Percentiles rank a stretch among this genome's conserved stretches.
Conservation (phyloP, 495 filamentous ascomycete species). For the Aspergillus affinis region DNA sequence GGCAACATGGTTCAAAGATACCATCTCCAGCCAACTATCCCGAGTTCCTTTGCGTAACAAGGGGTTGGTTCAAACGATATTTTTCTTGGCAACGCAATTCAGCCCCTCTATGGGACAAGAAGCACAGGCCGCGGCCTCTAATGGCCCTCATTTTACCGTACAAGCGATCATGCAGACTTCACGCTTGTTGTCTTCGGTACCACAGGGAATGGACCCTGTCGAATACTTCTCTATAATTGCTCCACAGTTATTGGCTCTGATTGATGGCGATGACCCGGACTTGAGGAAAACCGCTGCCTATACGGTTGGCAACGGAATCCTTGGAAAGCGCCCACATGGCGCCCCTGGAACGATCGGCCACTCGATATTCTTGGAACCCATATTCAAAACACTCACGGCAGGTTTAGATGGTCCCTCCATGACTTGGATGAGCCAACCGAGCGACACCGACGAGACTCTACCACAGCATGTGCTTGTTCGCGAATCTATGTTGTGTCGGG, state of each 20-base stretch:
- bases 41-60: conserved; percentile 61
- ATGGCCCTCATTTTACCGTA: conserved; percentile 65
- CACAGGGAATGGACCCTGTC: conserved; percentile 54
- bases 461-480: conserved; percentile 22
- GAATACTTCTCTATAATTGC: conserved; percentile 63
- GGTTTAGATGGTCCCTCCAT: conserved; percentile 30
- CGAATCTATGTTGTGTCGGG: conserved; percentile 28
- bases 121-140: conserved; percentile 32
- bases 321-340: conserved; percentile 65
- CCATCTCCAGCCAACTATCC: conserved; percentile 55
- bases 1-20: conserved; percentile 46
- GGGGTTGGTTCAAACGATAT: conserved; percentile 67
- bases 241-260: conserved; percentile 63
- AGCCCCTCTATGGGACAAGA: conserved; percentile 46
- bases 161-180: conserved; percentile 70
- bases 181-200: conserved; percentile 61
- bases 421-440: conserved; percentile 23
- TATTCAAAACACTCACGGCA: conserved; percentile 63
- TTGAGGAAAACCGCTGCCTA: conserved; percentile 66
- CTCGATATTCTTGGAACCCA: conserved; percentile 64
- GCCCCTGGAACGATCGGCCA: conserved; percentile 69
- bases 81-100: conserved; percentile 65
- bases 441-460: neutral
- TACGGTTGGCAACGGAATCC: conserved; percentile 70
- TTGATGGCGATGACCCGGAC: conserved; percentile 66